Percentiles rank a stretch among this genome's conserved stretches.
Conservation (phyloP, 1,284 basidiomycete genomes). For the Gomphus sp. region DNA sequence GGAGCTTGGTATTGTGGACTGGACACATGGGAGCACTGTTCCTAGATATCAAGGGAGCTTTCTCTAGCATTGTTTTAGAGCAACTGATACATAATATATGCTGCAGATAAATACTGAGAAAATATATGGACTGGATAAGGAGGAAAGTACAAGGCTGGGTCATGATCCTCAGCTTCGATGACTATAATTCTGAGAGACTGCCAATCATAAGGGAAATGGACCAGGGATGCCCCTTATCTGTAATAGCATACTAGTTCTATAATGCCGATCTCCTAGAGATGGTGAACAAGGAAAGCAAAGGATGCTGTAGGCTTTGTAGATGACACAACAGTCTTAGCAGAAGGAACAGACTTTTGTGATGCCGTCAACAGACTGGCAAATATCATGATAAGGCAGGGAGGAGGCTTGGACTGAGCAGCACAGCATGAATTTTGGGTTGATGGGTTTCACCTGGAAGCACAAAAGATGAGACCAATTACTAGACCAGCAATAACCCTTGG, state of each 20-base stretch:
- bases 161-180: slow-evolving; percentile 19
- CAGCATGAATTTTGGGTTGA: slow-evolving; percentile 13
- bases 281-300: slow-evolving; percentile 10
- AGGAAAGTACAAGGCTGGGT: slow-evolving; percentile 13
- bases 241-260: too few relatives aligned
- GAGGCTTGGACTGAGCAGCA: slow-evolving; percentile 14
- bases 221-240: too few relatives aligned
- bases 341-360: slow-evolving; percentile 12
- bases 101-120: slow-evolving; percentile 16
- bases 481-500: not conserved
- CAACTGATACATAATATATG: too few relatives aligned
- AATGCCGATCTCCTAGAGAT: too few relatives aligned
- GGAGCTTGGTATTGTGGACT: too few relatives aligned
- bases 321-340: slow-evolving; percentile 15
- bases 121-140: slow-evolving; percentile 16
- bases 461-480: not conserved
- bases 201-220: too few relatives aligned
- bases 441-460: not conserved
- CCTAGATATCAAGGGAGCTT: too few relatives aligned
- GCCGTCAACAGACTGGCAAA: slow-evolving; percentile 11
- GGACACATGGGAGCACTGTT: too few relatives aligned
- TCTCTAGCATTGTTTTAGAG: too few relatives aligned
- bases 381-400: slow-evolving; percentile 16
- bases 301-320: slow-evolving; percentile 21
- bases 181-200: too few relatives aligned